Percentiles rank a stretch among this genome's conserved stretches.
phyloP scores from a whole-genome alignment of 176 grass and related monocot species.

The Avena insularis region DNA sequence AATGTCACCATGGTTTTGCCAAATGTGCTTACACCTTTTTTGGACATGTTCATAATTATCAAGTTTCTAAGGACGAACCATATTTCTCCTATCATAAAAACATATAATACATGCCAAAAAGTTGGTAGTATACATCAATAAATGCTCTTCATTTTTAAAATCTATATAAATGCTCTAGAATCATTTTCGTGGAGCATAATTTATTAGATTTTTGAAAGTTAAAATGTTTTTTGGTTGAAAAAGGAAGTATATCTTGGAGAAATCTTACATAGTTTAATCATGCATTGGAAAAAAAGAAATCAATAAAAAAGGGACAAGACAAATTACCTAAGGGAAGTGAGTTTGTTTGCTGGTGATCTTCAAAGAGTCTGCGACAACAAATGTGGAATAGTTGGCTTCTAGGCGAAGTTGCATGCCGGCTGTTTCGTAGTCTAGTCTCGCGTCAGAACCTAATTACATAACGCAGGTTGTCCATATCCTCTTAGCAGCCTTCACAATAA shows the following conservation, averaged over 20 bases:
- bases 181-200: background rate
- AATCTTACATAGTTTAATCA: background rate
- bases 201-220: background rate
- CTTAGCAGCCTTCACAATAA: too few species aligned
- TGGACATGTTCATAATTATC: too few species aligned
- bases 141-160: background rate
- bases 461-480: too few species aligned
- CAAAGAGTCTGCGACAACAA: background rate
- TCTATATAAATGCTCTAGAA: background rate
- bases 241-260: background rate
- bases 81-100: too few species aligned
- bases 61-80: too few species aligned
- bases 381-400: background rate
- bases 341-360: background rate
- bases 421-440: too few species aligned
- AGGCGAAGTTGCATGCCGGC: background rate
- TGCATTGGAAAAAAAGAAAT: background rate
- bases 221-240: background rate
- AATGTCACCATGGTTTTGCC: too few species aligned
- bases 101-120: background rate
- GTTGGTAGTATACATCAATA: background rate
- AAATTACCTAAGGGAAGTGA: background rate
- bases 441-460: too few species aligned
- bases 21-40: too few species aligned
- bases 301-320: background rate